Percentiles rank a stretch among this genome's conserved stretches.
These are phyloP conservation scores for Pseudogymnoascus sp. DNA, from an alignment of 2,329 filamentous ascomycete species.

Conservation along the genomic window DNA sequence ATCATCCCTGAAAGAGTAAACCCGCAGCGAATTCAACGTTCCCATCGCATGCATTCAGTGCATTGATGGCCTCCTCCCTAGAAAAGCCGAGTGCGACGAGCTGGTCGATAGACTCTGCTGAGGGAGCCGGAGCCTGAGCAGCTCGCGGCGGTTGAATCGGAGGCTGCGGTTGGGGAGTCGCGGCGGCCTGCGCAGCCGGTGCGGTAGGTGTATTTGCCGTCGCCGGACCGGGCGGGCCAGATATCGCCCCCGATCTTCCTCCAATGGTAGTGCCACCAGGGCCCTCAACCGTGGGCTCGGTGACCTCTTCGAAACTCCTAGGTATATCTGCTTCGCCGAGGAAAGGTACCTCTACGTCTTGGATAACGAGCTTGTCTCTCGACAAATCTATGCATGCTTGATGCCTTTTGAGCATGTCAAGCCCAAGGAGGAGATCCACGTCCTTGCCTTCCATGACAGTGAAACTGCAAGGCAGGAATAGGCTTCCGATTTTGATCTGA, in stretches of 20 bases:
- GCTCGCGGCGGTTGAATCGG: slow-evolving; percentile 19
- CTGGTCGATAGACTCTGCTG: slow-evolving; percentile 63
- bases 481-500: slow-evolving; percentile 83
- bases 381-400: slow-evolving; percentile 86
- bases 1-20: slow-evolving; percentile 55
- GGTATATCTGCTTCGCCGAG: slow-evolving; percentile 90
- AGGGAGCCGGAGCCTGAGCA: slow-evolving; percentile 27
- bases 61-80: slow-evolving; percentile 66
- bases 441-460: slow-evolving; percentile 99
- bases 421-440: slow-evolving; percentile 82
- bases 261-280: slow-evolving; percentile 87
- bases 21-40: slow-evolving; percentile 85
- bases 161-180: slow-evolving; percentile 16
- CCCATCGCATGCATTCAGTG: slow-evolving; percentile 73
- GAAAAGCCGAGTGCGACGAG: slow-evolving; percentile 72
- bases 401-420: slow-evolving; percentile 96
- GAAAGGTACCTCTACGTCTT: slow-evolving; percentile 81
- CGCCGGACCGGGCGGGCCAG: slow-evolving; percentile 26
- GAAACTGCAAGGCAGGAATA: slow-evolving; percentile 88
- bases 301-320: slow-evolving; percentile 66
- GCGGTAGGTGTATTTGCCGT: slow-evolving; percentile 21
- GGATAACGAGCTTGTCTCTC: slow-evolving; percentile 78
- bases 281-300: slow-evolving; percentile 78
- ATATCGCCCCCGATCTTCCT: slow-evolving; percentile 69
- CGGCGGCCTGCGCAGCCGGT: slow-evolving; percentile 19